Base-by-base conservation (phyloP, 352 stramenopile genomes). In the Phytophthora idaei region DNA sequence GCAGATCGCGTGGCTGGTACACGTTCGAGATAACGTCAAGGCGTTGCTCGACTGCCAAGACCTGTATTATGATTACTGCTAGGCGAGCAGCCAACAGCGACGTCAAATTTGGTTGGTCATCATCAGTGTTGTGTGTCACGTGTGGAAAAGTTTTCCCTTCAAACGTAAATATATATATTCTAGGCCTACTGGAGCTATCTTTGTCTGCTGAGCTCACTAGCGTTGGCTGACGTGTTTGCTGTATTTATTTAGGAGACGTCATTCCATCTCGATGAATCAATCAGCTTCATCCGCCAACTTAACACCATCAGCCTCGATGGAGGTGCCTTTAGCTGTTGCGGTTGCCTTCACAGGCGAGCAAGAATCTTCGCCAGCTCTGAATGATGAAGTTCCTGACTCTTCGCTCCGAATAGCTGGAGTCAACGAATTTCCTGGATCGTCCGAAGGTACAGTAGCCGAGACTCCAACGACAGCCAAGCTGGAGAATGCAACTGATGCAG, bases 21-120 rank as follows among this genome's bases (percentile, higher is more conserved):
- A 86, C 7, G 73, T 89, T 29, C 84, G 87, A 41, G 79, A 93
- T 73, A 92, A 94, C 48, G 72, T 85, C 48, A 84, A 90, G 48
- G 84, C 87, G 37, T 58, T 94, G 29, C 61, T 93, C 5, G 83
- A 91, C 50, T 94, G 84, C 29, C 75, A 90, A 62, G 72, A 75
- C 39, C 52, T 61, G 37, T 81, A 81, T 49, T 69, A 68, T 42
- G 68, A 77, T 57, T 74, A 77, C 57, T 67, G 71, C 61, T 74
- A 71, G 44, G 17, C 4, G 12, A 17, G 17, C 31, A 29, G 4
- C n/a, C 5, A 41, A 15, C n/a, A 6, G n/a, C 6, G 42, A 48
- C 6, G 5, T 50, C 21, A 11, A 21, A 21, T 36, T 9, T n/a
- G 32, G 53, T 31, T 48, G 27, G 31, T 57, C 48, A 32, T 17